These are phyloP conservation scores for Xylaria sp. DNA, from an alignment of 2,329 filamentous ascomycete genomes.

Conservation along the genomic window DNA sequence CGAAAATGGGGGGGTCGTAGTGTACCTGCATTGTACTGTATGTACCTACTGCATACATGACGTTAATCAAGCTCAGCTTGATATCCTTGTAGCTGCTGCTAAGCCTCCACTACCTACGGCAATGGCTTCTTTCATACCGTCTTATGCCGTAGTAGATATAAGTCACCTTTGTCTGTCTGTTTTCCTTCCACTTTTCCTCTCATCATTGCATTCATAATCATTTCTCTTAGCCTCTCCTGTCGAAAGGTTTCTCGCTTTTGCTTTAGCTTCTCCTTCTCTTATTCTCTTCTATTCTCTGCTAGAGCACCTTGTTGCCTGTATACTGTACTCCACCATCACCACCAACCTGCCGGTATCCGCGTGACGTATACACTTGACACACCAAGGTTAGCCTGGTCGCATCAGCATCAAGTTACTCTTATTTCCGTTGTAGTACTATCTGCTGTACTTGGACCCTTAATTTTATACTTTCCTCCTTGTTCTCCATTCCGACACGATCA, in stretches of 20 bases:
- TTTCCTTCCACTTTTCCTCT: background rate
- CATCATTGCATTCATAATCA: background rate
- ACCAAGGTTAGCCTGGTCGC: background rate
- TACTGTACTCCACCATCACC: background rate
- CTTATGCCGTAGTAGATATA: background rate
- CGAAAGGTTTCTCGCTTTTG: background rate
- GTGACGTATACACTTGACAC: slow-evolving; percentile 8
- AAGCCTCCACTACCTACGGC: slow-evolving; percentile 15
- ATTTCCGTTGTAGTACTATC: background rate
- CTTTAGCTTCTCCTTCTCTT: background rate
- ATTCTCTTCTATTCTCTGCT: background rate
- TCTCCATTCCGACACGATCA: background rate
- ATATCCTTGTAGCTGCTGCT: slow-evolving; percentile 16
- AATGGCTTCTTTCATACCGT: slow-evolving; percentile 17
- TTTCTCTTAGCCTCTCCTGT: background rate
- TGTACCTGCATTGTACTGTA: background rate
- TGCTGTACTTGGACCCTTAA: background rate
- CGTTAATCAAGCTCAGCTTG: background rate
- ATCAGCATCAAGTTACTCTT: slow-evolving; percentile 5
- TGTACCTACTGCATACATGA: background rate
- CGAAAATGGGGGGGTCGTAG: background rate
- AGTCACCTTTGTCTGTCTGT: background rate
- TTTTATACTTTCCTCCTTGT: background rate
- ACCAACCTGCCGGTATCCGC: background rate
- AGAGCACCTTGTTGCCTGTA: background rate